These are phyloP conservation scores for Sporothrix mexicana DNA, from an alignment of 2,329 filamentous ascomycete species.

Conservation along the genomic window DNA sequence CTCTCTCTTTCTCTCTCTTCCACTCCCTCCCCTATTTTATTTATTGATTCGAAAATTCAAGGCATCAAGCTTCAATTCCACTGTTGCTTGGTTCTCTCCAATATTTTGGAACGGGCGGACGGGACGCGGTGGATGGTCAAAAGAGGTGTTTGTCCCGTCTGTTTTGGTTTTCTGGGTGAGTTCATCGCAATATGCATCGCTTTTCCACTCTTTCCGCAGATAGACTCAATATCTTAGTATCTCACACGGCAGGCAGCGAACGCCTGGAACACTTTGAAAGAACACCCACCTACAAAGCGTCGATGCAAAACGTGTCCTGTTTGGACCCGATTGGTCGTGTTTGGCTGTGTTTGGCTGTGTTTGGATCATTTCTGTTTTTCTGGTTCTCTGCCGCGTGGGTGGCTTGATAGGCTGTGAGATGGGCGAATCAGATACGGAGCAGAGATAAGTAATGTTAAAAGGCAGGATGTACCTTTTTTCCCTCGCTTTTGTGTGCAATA, in stretches of 20 bases:
- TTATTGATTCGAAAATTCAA: too few species aligned
- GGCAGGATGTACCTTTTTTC: neutral
- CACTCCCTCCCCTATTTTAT: too few species aligned
- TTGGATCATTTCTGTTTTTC: neutral
- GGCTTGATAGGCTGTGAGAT: neutral
- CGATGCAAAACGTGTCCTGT: slow-evolving; percentile 9
- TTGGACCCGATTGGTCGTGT: neutral
- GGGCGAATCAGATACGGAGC: neutral
- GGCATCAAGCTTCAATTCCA: neutral
- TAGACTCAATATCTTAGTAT: neutral
- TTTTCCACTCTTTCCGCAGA: neutral
- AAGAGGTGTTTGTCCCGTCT: neutral
- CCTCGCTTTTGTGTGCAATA: neutral
- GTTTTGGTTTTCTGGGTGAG: neutral
- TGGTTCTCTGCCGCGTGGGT: slow-evolving; percentile 7
- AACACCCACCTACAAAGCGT: neutral
- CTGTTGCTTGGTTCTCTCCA: neutral
- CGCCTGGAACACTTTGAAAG: neutral
- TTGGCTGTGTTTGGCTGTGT: neutral
- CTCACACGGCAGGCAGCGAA: neutral
- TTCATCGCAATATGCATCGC: neutral
- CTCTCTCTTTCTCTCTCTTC: too few species aligned
- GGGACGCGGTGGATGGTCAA: neutral
- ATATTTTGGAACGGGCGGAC: neutral
- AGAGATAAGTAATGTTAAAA: neutral